Evolutionary conservation across 345 rosid genomes (phyloP).

Genomic region (Excoecaria agallocha): DNA sequence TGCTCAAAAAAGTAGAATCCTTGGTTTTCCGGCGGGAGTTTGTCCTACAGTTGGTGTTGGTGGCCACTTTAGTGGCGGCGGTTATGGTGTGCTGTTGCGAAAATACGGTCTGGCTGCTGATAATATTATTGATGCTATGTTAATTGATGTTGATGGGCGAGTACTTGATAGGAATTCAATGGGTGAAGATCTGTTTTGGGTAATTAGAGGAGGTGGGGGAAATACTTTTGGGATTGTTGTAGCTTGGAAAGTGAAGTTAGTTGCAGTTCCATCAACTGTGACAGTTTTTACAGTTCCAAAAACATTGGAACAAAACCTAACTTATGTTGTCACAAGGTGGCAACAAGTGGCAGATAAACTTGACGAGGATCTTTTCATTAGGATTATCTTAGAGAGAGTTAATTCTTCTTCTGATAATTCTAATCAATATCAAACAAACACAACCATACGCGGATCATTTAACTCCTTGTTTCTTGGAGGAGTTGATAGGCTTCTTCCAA

Average conservation of each 20-base stretch:
- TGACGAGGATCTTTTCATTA: neutral
- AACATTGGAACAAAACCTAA: neutral
- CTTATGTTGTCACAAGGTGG: neutral
- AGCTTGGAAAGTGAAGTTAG: neutral
- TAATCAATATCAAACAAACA: neutral
- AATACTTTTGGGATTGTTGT: neutral
- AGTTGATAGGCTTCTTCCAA: neutral
- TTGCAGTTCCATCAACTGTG: neutral
- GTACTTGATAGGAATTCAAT: neutral
- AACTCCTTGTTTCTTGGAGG: neutral
- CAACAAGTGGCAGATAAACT: neutral
- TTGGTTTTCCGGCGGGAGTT: neutral
- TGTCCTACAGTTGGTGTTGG: neutral
- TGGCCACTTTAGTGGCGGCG: neutral
- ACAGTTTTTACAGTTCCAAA: neutral
- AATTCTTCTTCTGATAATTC: neutral
- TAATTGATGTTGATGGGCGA: neutral
- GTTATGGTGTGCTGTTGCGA: neutral
- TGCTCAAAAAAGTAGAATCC: neutral
- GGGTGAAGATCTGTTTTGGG: slow-evolving; percentile 1
- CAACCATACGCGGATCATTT: neutral
- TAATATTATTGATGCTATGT: neutral
- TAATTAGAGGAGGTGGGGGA: slow-evolving; percentile 5
- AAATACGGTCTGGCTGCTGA: neutral
- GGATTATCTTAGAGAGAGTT: no score